Evolutionary conservation across 2,329 filamentous ascomycete genomes (phyloP).

Genomic region (Venturiaceae sp.): DNA sequence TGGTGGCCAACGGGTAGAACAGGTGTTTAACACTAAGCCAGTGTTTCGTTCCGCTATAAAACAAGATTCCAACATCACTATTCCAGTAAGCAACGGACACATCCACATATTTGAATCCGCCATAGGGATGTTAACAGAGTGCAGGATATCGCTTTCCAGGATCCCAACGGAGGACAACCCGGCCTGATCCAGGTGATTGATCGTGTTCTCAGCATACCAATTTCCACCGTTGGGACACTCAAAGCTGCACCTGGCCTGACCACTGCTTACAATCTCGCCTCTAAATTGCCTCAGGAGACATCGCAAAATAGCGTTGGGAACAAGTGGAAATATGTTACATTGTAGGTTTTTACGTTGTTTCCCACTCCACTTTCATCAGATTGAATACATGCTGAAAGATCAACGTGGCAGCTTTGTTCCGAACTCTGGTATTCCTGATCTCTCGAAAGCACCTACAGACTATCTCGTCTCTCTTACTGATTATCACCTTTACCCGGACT

Average conservation of each 20-base stretch:
- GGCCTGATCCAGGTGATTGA: conserved; percentile 39
- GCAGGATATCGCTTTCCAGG: neutral
- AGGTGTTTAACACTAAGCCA: neutral
- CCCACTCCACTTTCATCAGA: too few relatives aligned
- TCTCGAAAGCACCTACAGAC: neutral
- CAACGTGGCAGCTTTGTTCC: neutral
- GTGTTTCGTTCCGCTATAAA: neutral
- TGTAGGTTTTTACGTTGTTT: too few relatives aligned
- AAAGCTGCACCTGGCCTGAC: neutral
- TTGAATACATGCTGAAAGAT: too few relatives aligned
- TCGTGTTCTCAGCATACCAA: conserved; percentile 30
- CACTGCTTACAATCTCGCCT: neutral
- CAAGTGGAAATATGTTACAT: too few relatives aligned
- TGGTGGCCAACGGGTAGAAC: neutral
- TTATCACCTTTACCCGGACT: neutral
- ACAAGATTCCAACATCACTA: neutral
- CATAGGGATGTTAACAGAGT: neutral
- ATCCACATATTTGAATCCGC: too few relatives aligned
- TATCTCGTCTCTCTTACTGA: neutral
- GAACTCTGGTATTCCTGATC: neutral
- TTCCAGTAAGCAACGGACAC: neutral
- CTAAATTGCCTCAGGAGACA: neutral
- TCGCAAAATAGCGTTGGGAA: too few relatives aligned
- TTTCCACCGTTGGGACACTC: neutral
- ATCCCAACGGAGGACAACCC: neutral